Conservation (phyloP, 2,329 filamentous ascomycete species). For the Bipolaris cookei region DNA sequence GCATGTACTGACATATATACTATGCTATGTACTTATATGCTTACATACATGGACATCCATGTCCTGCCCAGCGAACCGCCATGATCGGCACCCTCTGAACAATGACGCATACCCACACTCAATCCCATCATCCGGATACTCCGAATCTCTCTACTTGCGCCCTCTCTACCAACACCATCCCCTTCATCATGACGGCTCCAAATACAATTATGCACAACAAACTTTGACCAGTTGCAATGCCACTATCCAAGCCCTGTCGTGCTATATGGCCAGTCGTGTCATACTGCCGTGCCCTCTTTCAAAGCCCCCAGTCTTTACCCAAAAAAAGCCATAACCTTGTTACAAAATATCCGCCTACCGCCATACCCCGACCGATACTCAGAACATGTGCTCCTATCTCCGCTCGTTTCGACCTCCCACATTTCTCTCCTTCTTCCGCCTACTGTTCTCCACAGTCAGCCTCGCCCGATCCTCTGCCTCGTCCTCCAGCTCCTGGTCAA, state of each 20-base stretch:
- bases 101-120: no score
- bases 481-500: slow-evolving; percentile 71
- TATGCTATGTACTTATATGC: no score
- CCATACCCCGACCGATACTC: background rate
- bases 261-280: background rate
- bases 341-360: background rate
- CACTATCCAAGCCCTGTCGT: background rate
- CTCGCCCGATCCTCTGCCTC: slow-evolving; percentile 65
- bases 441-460: slow-evolving; percentile 60
- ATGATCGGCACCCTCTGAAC: no score
- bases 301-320: background rate
- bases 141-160: no score
- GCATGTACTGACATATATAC: no score
- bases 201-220: no score
- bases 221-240: no score
- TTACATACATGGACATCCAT: no score
- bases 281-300: background rate
- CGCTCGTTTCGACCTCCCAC: slow-evolving; percentile 54
- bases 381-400: slow-evolving; percentile 20
- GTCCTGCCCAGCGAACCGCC: no score
- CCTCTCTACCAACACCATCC: no score
- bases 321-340: background rate
- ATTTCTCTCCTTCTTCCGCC: slow-evolving; percentile 54
- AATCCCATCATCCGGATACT: no score
- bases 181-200: no score